Evolutionary conservation across 805 yeast genomes (phyloP).

Genomic region (Suhomyces sp.): DNA sequence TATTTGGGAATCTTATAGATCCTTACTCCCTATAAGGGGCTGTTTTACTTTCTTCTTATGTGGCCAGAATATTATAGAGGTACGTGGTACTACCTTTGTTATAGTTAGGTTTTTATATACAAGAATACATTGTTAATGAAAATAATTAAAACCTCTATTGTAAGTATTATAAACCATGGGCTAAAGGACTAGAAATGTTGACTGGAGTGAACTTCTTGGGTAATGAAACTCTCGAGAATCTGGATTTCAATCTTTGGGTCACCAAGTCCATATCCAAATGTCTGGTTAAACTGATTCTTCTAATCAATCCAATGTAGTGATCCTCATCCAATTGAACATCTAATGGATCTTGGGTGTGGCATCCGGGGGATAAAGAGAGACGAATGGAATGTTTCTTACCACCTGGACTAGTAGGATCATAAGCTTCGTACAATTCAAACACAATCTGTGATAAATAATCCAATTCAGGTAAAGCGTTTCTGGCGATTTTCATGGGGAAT

Average conservation of each 20-base stretch:
- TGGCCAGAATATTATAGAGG: neutral
- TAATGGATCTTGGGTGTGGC: slow-evolving; percentile 96
- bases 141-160: no score
- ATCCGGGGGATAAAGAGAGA: slow-evolving; percentile 93
- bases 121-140: neutral
- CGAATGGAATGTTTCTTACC: slow-evolving; percentile 86
- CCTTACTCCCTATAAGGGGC: neutral
- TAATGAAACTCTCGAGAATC: slow-evolving; percentile 81
- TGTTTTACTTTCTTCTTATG: neutral
- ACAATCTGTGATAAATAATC: slow-evolving; percentile 93
- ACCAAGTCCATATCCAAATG: slow-evolving; percentile 92
- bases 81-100: slow-evolving; percentile 15
- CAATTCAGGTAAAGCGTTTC: slow-evolving; percentile 94
- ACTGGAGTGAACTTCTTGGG: slow-evolving; percentile 93
- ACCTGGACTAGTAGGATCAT: slow-evolving; percentile 56
- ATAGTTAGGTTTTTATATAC: neutral
- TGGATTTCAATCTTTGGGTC: slow-evolving; percentile 70
- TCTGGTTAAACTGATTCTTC: slow-evolving; percentile 83
- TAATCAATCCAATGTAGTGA: slow-evolving; percentile 95
- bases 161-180: slow-evolving; percentile 12
- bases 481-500: slow-evolving; percentile 89
- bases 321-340: slow-evolving; percentile 95
- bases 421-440: slow-evolving; percentile 86
- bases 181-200: slow-evolving; percentile 70
- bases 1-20: neutral